These are phyloP conservation scores for Talaromyces adpressus DNA, from an alignment of 495 filamentous ascomycete genomes.

Conservation along the genomic window DNA sequence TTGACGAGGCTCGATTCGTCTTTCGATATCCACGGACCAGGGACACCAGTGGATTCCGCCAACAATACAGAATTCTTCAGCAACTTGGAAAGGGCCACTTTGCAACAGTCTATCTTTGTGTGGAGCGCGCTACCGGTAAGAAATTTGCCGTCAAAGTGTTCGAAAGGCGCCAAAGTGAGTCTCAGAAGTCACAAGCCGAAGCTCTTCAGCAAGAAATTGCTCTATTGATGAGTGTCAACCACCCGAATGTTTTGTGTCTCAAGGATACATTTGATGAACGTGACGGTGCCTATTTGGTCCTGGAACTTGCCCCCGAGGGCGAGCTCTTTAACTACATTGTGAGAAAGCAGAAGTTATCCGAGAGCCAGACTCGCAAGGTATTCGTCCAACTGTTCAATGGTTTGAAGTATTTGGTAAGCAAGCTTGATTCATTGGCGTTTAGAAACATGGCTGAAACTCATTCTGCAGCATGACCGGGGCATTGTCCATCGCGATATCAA, in stretches of 20 bases:
- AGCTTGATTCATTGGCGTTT: not conserved
- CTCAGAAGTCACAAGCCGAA: slow-evolving; percentile 75
- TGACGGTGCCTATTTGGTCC: slow-evolving; percentile 83
- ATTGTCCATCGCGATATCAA: slow-evolving; percentile 99
- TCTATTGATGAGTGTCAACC: slow-evolving; percentile 90
- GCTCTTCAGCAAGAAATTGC: slow-evolving; percentile 92
- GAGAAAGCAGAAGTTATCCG: slow-evolving; percentile 76
- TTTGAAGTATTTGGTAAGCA: slow-evolving; percentile 81
- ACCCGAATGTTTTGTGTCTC: slow-evolving; percentile 89
- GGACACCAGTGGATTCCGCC: slow-evolving; percentile 67
- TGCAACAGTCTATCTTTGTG: slow-evolving; percentile 86
- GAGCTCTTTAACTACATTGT: slow-evolving; percentile 95
- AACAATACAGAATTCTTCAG: slow-evolving; percentile 77
- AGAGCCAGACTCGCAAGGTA: slow-evolving; percentile 74
- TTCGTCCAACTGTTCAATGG: slow-evolving; percentile 91
- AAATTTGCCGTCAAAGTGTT: slow-evolving; percentile 93
- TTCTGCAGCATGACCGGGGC: slow-evolving; percentile 79
- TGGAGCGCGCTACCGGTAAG: slow-evolving; percentile 75
- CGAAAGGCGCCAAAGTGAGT: slow-evolving; percentile 68
- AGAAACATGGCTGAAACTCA: slow-evolving; percentile 25
- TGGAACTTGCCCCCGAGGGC: slow-evolving; percentile 86
- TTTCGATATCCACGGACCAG: slow-evolving; percentile 82
- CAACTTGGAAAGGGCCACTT: slow-evolving; percentile 96
- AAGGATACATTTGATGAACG: slow-evolving; percentile 93
- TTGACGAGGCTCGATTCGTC: slow-evolving; percentile 75